Conservation (phyloP, 2,329 filamentous ascomycete species). For the Fonsecaea pedrosoi region DNA sequence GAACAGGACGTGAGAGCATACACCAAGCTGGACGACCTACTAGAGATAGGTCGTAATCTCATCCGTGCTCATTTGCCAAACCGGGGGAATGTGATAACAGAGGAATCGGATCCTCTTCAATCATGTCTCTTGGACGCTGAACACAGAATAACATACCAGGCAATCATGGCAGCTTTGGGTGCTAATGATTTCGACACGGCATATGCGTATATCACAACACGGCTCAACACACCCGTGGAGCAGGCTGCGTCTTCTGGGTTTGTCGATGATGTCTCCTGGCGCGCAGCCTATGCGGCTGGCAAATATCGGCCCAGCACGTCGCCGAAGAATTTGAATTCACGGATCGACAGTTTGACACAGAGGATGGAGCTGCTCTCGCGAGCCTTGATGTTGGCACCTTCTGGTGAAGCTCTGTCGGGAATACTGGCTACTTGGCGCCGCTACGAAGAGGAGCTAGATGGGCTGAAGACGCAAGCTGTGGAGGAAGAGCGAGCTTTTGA, state of each 20-base stretch:
- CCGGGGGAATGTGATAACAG: slow-evolving; percentile 12
- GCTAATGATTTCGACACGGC: slow-evolving; percentile 64
- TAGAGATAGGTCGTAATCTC: slow-evolving; percentile 66
- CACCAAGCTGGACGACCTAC: slow-evolving; percentile 68
- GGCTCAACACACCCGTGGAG: slow-evolving; percentile 51
- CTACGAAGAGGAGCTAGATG: slow-evolving; percentile 66
- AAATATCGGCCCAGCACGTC: slow-evolving; percentile 55
- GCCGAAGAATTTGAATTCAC: slow-evolving; percentile 46
- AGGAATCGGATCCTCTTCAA: slow-evolving; percentile 29
- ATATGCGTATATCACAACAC: slow-evolving; percentile 70
- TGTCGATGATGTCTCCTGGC: slow-evolving; percentile 67
- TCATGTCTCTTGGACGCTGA: slow-evolving; percentile 48
- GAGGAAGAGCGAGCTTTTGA: slow-evolving; percentile 66
- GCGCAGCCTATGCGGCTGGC: slow-evolving; percentile 67
- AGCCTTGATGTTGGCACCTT: slow-evolving; percentile 65
- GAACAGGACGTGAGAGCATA: slow-evolving; percentile 68
- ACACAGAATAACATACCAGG: slow-evolving; percentile 55
- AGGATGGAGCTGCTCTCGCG: slow-evolving; percentile 70
- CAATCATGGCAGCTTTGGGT: slow-evolving; percentile 53
- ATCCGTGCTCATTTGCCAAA: slow-evolving; percentile 54
- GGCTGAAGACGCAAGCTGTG: slow-evolving; percentile 60
- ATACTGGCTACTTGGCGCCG: slow-evolving; percentile 68
- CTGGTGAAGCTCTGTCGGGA: slow-evolving; percentile 62
- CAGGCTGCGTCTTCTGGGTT: slow-evolving; percentile 35
- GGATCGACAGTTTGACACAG: slow-evolving; percentile 65